Conservation (phyloP, 768 basidiomycete genomes). For the Nidularia pulvinata region DNA sequence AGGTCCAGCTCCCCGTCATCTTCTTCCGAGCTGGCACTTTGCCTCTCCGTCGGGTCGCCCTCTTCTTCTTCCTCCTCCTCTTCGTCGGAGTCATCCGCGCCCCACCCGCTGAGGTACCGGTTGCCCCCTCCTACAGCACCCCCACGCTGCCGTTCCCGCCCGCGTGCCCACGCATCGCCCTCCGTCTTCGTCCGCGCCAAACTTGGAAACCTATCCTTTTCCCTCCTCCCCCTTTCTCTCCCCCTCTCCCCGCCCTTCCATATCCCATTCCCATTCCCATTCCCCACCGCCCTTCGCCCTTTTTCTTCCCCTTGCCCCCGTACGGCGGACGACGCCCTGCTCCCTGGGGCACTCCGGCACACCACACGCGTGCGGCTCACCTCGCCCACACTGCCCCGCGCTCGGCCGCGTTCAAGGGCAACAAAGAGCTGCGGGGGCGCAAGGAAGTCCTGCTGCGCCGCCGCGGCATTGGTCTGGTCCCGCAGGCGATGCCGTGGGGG, state of each 20-base stretch:
- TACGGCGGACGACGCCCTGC: conserved; percentile 50
- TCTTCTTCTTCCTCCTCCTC: conserved; percentile 23
- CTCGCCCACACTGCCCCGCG: conserved; percentile 30
- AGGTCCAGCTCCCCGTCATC: conserved; percentile 59
- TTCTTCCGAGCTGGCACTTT: conserved; percentile 23
- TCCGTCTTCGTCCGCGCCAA: conserved; percentile 62
- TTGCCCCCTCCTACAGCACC: conserved; percentile 9
- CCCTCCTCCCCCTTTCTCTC: conserved; percentile 20
- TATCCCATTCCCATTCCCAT: conserved; percentile 12
- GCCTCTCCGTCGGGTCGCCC: conserved; percentile 22
- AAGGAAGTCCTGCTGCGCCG: conserved; percentile 7
- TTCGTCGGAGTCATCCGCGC: conserved; percentile 8
- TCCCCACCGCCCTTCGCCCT: conserved; percentile 13
- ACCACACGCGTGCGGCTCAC: conserved; percentile 58
- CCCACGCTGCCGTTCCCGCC: conserved; percentile 10
- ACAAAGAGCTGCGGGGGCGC: conserved; percentile 28
- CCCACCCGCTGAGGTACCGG: conserved; percentile 27
- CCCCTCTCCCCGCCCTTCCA: conserved; percentile 10
- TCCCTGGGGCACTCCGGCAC: conserved; percentile 71
- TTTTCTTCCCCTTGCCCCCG: conserved; percentile 17
- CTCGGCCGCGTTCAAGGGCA: conserved; percentile 22
- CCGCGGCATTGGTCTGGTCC: conserved; percentile 32
- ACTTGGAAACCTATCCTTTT: conserved; percentile 48
- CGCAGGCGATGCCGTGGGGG: conserved; percentile 14
- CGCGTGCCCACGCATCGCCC: conserved; percentile 51